phyloP scores from a whole-genome alignment of 768 basidiomycete species.

The Polyporus arcularius region DNA sequence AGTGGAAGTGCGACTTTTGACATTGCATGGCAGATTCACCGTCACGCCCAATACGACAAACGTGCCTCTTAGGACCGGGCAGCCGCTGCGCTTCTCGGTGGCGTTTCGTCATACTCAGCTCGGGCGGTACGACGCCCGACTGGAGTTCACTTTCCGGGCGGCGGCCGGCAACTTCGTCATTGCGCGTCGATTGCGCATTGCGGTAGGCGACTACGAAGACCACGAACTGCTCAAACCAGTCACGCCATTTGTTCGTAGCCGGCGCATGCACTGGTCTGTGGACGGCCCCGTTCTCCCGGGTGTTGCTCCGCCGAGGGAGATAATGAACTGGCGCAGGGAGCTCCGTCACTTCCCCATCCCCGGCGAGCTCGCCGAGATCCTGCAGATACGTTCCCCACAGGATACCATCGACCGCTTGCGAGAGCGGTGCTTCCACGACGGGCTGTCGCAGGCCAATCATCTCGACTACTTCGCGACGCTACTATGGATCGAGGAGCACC shows the following conservation, averaged over 20 bases:
- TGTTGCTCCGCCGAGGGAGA: constrained; percentile 8
- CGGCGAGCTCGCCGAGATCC: constrained; percentile 12
- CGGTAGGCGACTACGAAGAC: constrained; percentile 47
- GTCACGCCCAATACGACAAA: not conserved
- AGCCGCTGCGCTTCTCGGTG: constrained; percentile 27
- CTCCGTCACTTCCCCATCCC: constrained; percentile 6
- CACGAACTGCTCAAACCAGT: constrained; percentile 47
- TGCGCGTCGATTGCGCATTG: constrained; percentile 42
- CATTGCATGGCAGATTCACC: not conserved
- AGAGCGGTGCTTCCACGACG: not conserved
- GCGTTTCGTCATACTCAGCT: constrained; percentile 31
- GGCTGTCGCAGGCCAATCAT: not conserved
- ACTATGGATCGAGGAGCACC: constrained; percentile 54
- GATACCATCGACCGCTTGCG: constrained; percentile 34
- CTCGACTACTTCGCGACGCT: constrained; percentile 45
- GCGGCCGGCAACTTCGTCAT: constrained; percentile 53
- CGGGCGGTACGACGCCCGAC: constrained; percentile 54
- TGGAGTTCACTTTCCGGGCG: constrained; percentile 53
- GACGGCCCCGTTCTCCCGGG: constrained; percentile 21
- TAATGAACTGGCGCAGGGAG: constrained; percentile 4
- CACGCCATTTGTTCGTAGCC: constrained; percentile 48
- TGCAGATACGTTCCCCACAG: constrained; percentile 24
- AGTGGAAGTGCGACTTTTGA: not conserved
- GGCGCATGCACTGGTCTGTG: constrained; percentile 23
- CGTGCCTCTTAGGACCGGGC: not conserved